Evolutionary conservation across 257 asterid species (phyloP).

Genomic region (Pogostemon cablin): DNA sequence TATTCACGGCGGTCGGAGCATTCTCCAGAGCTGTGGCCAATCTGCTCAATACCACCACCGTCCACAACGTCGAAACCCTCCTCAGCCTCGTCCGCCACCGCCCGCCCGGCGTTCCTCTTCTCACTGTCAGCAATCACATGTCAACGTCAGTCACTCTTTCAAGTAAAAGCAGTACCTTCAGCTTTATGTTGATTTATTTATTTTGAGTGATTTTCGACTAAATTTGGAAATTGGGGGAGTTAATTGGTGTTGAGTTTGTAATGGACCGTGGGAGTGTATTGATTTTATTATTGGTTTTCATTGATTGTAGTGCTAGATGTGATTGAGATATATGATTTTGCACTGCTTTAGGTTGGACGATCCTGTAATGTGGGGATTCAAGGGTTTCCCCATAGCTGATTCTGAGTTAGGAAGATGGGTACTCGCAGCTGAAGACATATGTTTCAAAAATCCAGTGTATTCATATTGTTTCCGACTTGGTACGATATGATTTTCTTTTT

Average conservation of each 20-base stretch:
- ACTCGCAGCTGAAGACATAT: conserved; percentile 93
- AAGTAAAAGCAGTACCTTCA: conserved; percentile 29
- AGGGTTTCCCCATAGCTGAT: conserved; percentile 77
- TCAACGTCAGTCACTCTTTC: conserved; percentile 84
- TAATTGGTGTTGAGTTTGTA: conserved; percentile 1
- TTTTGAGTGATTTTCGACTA: neutral
- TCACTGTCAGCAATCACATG: conserved; percentile 98
- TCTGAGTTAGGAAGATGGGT: conserved; percentile 85
- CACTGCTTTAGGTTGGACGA: conserved; percentile 82
- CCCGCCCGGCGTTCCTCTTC: conserved; percentile 85
- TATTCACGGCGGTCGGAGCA: conserved; percentile 72
- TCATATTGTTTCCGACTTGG: conserved; percentile 92
- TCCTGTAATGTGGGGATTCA: conserved; percentile 90
- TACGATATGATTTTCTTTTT: conserved; percentile 39
- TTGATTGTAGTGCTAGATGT: neutral
- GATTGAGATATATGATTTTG: conserved; percentile 8
- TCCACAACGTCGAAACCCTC: conserved; percentile 77
- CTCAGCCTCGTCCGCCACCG: conserved; percentile 79
- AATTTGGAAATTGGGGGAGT: neutral
- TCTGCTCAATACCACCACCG: conserved; percentile 74
- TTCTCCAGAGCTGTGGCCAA: conserved; percentile 81
- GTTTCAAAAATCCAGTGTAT: conserved; percentile 72
- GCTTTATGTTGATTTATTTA: conserved; percentile 24
- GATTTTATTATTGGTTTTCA: neutral
- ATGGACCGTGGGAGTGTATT: conserved; percentile 11